Base-by-base conservation (phyloP, 192 early-diverging fungal genomes). In the Entomortierella chlamydospora region DNA sequence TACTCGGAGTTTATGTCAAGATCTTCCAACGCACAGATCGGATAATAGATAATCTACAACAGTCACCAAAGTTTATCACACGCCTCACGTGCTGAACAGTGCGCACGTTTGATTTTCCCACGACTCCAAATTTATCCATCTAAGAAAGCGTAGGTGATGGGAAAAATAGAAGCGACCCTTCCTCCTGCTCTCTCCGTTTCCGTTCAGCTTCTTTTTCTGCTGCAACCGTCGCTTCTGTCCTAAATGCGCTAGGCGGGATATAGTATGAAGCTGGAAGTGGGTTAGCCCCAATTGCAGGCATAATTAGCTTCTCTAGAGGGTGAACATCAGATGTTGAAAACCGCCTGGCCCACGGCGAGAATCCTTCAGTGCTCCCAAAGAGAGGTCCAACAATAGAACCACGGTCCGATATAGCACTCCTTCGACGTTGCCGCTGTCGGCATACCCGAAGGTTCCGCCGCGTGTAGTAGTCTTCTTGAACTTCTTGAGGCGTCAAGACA, bases 181-280 rank as follows among this genome's bases (percentile, higher is more conserved):
- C 66, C 26, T 69, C 67, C 23, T 69, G 50, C 34, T 65, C 59
- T 20, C 29, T 53, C 45, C 59, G 64, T 42, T 49, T 67, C n/a
- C 59, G 57, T 34, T 61, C 45, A 25, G 43, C 54, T 41, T 67
- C 73, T 47, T 37, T 43, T 43, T 76, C 73, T 6, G 65, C 73
- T 9, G 64, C 59, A 15, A 68, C 73, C 15, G 39, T 51, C 15
- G 73, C 73, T 43, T 68, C 73, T 4, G 73, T 76, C 22, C 73
- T 58, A 37, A 76, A 76, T 20, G 73, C 73, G n/a, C 73, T 76
- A 9, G 73, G 73, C 7, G 73, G 73, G 22, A 76, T 68, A 17
- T 68, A 76, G 29, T 76, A 76, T 41, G 65, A 68, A 0, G 60
- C 53, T n/a, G 73, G 73, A 11, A 76, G 57, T 22, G 61, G 31